Base-by-base conservation (phyloP, 73 alveolate genomes). In the Paramecium caudatum region DNA sequence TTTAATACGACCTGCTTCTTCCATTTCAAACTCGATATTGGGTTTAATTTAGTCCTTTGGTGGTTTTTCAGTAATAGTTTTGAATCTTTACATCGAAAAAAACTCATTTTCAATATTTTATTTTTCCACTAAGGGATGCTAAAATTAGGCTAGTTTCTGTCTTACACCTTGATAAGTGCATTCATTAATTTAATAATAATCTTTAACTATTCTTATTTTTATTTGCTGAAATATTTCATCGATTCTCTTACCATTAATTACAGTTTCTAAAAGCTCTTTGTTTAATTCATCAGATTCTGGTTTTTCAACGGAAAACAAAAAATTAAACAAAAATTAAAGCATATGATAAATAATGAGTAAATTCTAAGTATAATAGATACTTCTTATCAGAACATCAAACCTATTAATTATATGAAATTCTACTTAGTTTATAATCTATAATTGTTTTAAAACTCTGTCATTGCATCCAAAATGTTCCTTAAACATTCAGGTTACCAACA, bases 101-200 rank as follows among this genome's bases (percentile, higher is more conserved):
- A 55, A 55, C 2, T 55, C 80, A 55, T 55, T 55, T 7, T 55
- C 80, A 27, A 27, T 4, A 55, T 37, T 27, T 55, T 55, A 23
- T 55, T 55, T 55, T 55, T 68, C 50, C 10, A 68, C 84, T 25
- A 68, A 43, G 8, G 84, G 84, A 68, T 68, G 84, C 19, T 68
- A n/a, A 21, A 68, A 68, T 32, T 68, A 34, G 9, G 50, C 50
- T 16, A 68, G 15, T 34, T 68, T 68, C 15, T 68, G 34, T 68
- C 84, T 68, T 17, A 68, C 84, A 13, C 84, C 50, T 68, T 68
- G 21, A 37, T 68, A 68, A 10, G 84, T 68, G 39, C 84, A 68
- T n/a, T 68, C 84, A 9, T 34, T 43, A 32, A 68, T 32, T 34
- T 34, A 32, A 68, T 68, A 68, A 32, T 68, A 34, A 68, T 68